phyloP scores from a whole-genome alignment of 1,284 basidiomycete genomes.

The Puccinia coronata region DNA sequence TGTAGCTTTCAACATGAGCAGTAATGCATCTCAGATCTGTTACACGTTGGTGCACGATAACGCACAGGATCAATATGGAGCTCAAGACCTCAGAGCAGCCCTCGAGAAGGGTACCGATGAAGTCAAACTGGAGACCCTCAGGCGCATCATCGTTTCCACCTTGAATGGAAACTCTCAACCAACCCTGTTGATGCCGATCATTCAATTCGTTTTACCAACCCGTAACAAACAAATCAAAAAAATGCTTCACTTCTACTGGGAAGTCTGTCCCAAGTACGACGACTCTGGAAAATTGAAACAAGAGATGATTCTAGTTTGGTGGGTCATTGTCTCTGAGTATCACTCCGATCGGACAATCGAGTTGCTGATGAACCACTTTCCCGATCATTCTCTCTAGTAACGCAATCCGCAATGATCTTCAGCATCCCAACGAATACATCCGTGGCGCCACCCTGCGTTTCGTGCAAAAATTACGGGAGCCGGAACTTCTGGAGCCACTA shows the following conservation, averaged over 20 bases:
- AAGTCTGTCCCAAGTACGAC: slow-evolving; percentile 97
- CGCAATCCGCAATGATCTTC: slow-evolving; percentile 95
- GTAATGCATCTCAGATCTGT: slow-evolving; percentile 63
- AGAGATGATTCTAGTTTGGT: slow-evolving; percentile 99
- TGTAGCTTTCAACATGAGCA: not conserved
- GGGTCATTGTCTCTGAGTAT: slow-evolving; percentile 59
- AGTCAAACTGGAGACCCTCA: slow-evolving; percentile 93
- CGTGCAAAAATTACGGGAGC: slow-evolving; percentile 91
- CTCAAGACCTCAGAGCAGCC: slow-evolving; percentile 73
- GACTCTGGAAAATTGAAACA: slow-evolving; percentile 97
- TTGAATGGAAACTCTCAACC: slow-evolving; percentile 90
- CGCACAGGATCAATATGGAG: slow-evolving; percentile 48
- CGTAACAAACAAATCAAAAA: slow-evolving; percentile 98
- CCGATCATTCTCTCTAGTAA: slow-evolving; percentile 67
- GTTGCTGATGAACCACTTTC: slow-evolving; percentile 23
- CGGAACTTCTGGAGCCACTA: slow-evolving; percentile 92
- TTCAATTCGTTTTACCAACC: slow-evolving; percentile 94
- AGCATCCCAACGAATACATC: slow-evolving; percentile 99
- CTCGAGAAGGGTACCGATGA: slow-evolving; percentile 97
- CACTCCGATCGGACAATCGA: slow-evolving; percentile 2
- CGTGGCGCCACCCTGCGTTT: slow-evolving; percentile 95
- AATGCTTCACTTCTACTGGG: slow-evolving; percentile 98
- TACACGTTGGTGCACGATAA: slow-evolving; percentile 81
- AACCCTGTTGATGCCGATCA: slow-evolving; percentile 91
- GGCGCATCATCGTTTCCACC: slow-evolving; percentile 90